Base-by-base conservation (phyloP, 805 yeast genomes). In the Candida insectorum region DNA sequence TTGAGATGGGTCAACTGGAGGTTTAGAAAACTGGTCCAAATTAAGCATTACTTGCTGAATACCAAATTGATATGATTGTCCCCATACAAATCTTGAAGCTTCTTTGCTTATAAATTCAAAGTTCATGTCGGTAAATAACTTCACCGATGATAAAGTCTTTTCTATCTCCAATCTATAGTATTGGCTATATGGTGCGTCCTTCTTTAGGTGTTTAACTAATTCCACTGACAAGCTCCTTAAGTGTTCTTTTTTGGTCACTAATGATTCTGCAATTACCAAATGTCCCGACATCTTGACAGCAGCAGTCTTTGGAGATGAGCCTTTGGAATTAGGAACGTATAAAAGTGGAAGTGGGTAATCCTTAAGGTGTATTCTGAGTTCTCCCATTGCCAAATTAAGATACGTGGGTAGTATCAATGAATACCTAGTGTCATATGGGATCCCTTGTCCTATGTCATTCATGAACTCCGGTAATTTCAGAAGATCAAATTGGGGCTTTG, bases 291-390 rank as follows among this genome's bases (percentile, higher is more conserved):
- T 81, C 36, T 18, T 31, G 9, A 64, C 50, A 8, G 37, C 30
- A 13, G 30, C n/a, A 16, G 11, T n/a, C n/a, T n/a, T n/a, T 20
- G 23, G 23, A 11, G 27, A 6, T 5, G 18, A 16, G 3, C 22
- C 18, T 32, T 21, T 37, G 3, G 60, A 58, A 10, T 65, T 58
- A 0, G 96, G 96, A 41, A 89, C 75, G 43, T 79, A 78, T 6
- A 85, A 54, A 31, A 89, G 59, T 0, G 97, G 97, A 11, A 91
- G 49, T 0, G 97, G 97, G 50, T 83, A 87, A 49, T 89, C 97
- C 34, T 93, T 65, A 39, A 89, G 46, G 51, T 85, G 91, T 47
- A 79, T 69, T 39, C 93, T 61, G 9, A 80, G 52, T 47, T 86
- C 94, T 3, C 62, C 59, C 24, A 85, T 62, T 11, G 60, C 65